A percentile compares a stretch with the other conserved stretches of the same genome.
Evolutionary conservation across 2,329 filamentous ascomycete genomes (phyloP).

Genomic region (Trichoderma citrinoviride): DNA sequence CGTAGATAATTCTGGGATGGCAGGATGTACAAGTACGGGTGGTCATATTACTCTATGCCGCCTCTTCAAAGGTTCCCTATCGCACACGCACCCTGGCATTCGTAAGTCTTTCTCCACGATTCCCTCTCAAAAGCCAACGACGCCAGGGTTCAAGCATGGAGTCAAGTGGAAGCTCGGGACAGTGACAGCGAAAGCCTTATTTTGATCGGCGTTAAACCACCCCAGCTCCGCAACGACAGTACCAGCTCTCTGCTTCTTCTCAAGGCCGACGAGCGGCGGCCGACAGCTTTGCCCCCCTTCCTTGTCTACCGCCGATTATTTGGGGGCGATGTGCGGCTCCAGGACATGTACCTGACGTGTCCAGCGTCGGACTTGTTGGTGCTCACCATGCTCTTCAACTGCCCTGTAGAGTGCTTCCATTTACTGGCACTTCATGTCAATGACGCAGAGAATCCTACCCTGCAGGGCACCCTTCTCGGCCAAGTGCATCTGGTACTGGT

Average conservation of each 20-base stretch:
- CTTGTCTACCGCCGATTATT: conserved; percentile 2
- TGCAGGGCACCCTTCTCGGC: neutral
- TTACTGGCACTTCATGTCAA: neutral
- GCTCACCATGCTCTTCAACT: neutral
- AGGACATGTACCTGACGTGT: no score
- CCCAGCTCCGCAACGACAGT: neutral
- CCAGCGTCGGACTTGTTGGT: neutral
- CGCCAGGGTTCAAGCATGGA: neutral
- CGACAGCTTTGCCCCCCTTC: conserved; percentile 11
- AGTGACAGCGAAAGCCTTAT: neutral
- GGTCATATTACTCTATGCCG: neutral
- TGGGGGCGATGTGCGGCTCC: conserved; percentile 4
- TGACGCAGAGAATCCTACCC: neutral
- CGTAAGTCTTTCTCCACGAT: neutral
- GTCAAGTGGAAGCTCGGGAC: neutral
- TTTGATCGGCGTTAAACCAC: conserved; percentile 5
- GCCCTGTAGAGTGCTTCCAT: neutral
- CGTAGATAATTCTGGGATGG: neutral
- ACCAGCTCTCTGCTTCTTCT: neutral
- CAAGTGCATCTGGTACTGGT: neutral
- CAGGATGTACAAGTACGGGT: neutral
- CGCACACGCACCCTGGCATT: neutral
- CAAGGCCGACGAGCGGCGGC: neutral
- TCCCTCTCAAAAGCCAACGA: neutral
- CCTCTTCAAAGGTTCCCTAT: neutral